Percentiles rank a stretch among this genome's conserved stretches.
Evolutionary conservation across 106 monocot species (phyloP).

Genomic region (Hemerocallis citrina): DNA sequence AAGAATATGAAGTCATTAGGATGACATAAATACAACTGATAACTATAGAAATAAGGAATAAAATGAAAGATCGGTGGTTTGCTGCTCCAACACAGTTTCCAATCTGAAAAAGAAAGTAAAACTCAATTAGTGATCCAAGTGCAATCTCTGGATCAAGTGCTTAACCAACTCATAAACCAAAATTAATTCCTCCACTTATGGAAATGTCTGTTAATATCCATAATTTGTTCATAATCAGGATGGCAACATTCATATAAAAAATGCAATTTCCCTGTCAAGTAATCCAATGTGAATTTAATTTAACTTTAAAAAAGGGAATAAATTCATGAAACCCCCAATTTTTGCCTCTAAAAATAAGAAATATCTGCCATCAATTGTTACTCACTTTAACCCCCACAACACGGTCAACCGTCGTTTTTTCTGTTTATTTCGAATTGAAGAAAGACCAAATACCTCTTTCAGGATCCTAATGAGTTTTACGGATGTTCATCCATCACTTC

Average conservation of each 20-base stretch:
- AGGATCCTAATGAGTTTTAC: too few relatives aligned
- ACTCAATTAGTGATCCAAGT: not conserved
- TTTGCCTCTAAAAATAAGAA: too few relatives aligned
- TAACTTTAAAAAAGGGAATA: too few relatives aligned
- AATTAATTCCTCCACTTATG: not conserved
- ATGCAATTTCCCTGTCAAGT: too few relatives aligned
- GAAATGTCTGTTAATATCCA: not conserved
- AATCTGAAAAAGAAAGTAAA: slow-evolving; percentile 54
- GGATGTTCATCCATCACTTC: too few relatives aligned
- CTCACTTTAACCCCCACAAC: too few relatives aligned
- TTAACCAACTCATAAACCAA: not conserved
- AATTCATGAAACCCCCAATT: too few relatives aligned
- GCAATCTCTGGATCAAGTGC: not conserved
- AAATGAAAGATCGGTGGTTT: slow-evolving; percentile 70
- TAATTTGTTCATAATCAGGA: not conserved
- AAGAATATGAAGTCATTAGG: slow-evolving; percentile 39
- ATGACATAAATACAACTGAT: slow-evolving; percentile 59
- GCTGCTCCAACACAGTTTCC: slow-evolving; percentile 90
- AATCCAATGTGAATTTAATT: too few relatives aligned
- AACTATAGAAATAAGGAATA: slow-evolving; percentile 60
- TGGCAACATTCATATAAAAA: not conserved
- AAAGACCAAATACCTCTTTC: too few relatives aligned
- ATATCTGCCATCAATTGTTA: too few relatives aligned
- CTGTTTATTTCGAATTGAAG: too few relatives aligned
- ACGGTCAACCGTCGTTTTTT: too few relatives aligned